These are phyloP conservation scores for Gymnopilus junonius DNA, from an alignment of 768 basidiomycete genomes.

Conservation along the genomic window DNA sequence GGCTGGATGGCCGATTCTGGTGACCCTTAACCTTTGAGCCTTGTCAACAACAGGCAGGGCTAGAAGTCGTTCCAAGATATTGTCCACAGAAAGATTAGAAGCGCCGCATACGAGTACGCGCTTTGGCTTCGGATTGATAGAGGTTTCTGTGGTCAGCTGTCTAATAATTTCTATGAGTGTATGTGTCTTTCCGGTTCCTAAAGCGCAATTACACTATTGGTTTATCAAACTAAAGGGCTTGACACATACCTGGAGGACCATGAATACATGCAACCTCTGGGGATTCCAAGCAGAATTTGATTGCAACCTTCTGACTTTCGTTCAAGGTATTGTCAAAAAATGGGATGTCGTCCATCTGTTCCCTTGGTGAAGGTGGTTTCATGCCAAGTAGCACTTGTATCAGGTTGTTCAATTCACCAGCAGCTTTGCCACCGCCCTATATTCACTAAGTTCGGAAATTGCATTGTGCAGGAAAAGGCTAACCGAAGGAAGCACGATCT, in stretches of 20 bases:
- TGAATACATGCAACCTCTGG: constrained; percentile 91
- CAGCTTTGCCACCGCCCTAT: constrained; percentile 42
- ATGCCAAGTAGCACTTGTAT: constrained; percentile 77
- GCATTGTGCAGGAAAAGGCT: neutral
- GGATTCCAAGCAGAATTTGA: constrained; percentile 80
- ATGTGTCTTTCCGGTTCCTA: constrained; percentile 94
- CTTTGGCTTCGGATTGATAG: constrained; percentile 52
- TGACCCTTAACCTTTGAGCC: constrained; percentile 60
- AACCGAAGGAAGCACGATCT: constrained; percentile 25
- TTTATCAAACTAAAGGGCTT: neutral
- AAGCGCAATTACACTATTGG: neutral
- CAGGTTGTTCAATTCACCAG: constrained; percentile 52
- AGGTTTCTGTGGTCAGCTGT: constrained; percentile 63
- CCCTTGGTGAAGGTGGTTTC: constrained; percentile 44
- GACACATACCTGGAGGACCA: constrained; percentile 83
- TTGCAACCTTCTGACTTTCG: constrained; percentile 80
- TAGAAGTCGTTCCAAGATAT: constrained; percentile 87
- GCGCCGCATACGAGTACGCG: constrained; percentile 90
- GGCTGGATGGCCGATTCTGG: constrained; percentile 96
- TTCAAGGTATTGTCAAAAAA: constrained; percentile 85
- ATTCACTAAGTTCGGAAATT: constrained; percentile 16
- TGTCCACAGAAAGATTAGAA: constrained; percentile 94
- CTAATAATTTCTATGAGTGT: constrained; percentile 94
- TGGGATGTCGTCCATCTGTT: constrained; percentile 43
- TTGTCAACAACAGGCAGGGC: constrained; percentile 57